Conservation (phyloP, 2,329 filamentous ascomycete genomes). For the Colletotrichum lini region DNA sequence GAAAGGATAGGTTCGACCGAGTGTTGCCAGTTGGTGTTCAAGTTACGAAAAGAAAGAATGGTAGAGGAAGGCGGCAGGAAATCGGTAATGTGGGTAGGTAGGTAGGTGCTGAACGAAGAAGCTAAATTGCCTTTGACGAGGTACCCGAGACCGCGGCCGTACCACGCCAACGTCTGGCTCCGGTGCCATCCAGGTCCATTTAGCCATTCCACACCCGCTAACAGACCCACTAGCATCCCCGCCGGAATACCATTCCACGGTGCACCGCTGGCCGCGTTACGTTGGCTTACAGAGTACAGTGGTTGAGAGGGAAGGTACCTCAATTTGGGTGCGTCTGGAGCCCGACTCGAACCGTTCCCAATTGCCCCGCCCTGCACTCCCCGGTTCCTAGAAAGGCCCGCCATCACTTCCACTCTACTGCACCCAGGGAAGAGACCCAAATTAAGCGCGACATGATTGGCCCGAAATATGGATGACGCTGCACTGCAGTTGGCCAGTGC, state of each 20-base stretch:
- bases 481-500: not conserved
- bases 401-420: not conserved
- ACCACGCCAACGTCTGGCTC: slow-evolving; percentile 8
- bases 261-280: not conserved
- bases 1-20: not conserved
- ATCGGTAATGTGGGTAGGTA: not conserved
- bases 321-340: not conserved
- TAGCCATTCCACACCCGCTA: slow-evolving; percentile 9
- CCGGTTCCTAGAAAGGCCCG: slow-evolving; percentile 17
- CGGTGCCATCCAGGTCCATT: slow-evolving; percentile 9
- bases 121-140: slow-evolving; percentile 32
- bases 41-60: slow-evolving; percentile 5
- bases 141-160: slow-evolving; percentile 33
- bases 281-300: too few relatives aligned
- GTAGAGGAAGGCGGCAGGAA: not conserved
- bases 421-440: not conserved
- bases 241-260: not conserved
- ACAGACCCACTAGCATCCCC: not conserved
- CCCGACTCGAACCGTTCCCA: slow-evolving; percentile 18
- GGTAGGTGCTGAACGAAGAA: not conserved
- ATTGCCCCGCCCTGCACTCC: slow-evolving; percentile 12
- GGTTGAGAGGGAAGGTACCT: not conserved
- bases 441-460: slow-evolving; percentile 16
- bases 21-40: not conserved
- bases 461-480: slow-evolving; percentile 3